Conservation (phyloP, 2,329 filamentous ascomycete species). For the Cladosporium velox region DNA sequence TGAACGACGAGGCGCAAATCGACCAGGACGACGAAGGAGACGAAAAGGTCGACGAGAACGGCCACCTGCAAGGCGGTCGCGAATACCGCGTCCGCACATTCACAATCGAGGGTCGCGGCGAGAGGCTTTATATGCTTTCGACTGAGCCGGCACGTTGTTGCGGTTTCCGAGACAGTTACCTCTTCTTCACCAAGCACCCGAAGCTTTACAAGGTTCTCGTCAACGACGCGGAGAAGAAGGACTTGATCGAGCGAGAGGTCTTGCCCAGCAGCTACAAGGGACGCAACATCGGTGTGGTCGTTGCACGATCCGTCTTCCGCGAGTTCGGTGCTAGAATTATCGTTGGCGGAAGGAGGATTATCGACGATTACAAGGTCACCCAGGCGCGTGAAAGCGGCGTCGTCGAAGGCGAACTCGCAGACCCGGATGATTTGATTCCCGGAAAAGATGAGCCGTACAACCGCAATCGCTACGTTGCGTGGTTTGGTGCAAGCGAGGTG, state of each 20-base stretch:
- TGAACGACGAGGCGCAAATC: slow-evolving; percentile 87
- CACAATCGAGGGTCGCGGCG: slow-evolving; percentile 78
- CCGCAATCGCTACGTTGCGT: slow-evolving; percentile 97
- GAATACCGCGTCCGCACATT: slow-evolving; percentile 97
- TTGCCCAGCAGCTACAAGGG: slow-evolving; percentile 99
- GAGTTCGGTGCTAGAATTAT: slow-evolving; percentile 95
- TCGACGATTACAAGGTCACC: slow-evolving; percentile 85
- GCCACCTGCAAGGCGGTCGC: slow-evolving; percentile 76
- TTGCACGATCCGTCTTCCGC: slow-evolving; percentile 91
- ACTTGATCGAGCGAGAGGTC: slow-evolving; percentile 91
- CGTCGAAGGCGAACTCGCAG: slow-evolving; percentile 85
- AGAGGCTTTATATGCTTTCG: slow-evolving; percentile 95
- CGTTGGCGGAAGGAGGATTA: slow-evolving; percentile 81
- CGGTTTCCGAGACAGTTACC: slow-evolving; percentile 94
- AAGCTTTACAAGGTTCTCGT: slow-evolving; percentile 98
- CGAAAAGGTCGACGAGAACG: slow-evolving; percentile 87
- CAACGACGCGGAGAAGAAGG: slow-evolving; percentile 93
- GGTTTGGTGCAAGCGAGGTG: slow-evolving; percentile 94
- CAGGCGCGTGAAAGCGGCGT: slow-evolving; percentile 74
- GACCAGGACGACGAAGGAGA: slow-evolving; percentile 87
- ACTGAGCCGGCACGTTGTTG: slow-evolving; percentile 96
- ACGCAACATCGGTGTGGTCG: slow-evolving; percentile 93
- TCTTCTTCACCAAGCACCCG: slow-evolving; percentile 98
- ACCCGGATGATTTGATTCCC: slow-evolving; percentile 80
- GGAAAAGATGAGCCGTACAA: slow-evolving; percentile 86